Percentiles rank a stretch among this genome's conserved stretches.
phyloP scores from a whole-genome alignment of 345 rosid genomes.

The Angophora floribunda region DNA sequence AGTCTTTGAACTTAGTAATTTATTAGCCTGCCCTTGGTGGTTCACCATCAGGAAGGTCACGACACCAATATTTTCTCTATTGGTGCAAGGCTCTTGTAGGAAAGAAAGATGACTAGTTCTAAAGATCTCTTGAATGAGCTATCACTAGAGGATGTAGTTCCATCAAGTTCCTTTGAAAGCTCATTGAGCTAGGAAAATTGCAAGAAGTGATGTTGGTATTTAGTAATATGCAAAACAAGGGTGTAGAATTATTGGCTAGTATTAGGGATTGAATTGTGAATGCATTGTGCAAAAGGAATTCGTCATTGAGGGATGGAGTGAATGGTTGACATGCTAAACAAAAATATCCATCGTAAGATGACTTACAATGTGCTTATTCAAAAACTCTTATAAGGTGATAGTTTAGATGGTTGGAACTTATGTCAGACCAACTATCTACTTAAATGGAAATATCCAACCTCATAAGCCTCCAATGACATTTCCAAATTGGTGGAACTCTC shows the following conservation, averaged over 20 bases:
- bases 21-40: too few relatives aligned
- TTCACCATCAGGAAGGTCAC: too few relatives aligned
- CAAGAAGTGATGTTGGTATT: constrained; percentile 17
- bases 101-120: constrained; percentile 18
- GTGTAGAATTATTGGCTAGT: neutral
- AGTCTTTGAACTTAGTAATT: too few relatives aligned
- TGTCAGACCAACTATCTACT: too few relatives aligned
- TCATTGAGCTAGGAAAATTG: constrained; percentile 13
- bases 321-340: constrained; percentile 14
- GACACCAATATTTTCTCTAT: too few relatives aligned
- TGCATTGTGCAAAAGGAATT: constrained; percentile 12
- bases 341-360: neutral
- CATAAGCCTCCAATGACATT: too few relatives aligned
- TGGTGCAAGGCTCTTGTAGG: constrained; percentile 41
- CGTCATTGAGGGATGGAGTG: constrained; percentile 17
- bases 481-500: too few relatives aligned
- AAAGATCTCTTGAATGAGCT: constrained; percentile 15
- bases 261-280: neutral
- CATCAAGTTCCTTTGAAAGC: constrained; percentile 9
- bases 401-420: constrained; percentile 24
- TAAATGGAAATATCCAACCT: too few relatives aligned
- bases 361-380: constrained; percentile 9
- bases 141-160: constrained; percentile 19
- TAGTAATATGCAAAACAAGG: constrained; percentile 11
- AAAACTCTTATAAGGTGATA: constrained; percentile 6